phyloP scores from a whole-genome alignment of 2,329 filamentous ascomycete genomes.

The Fusarium brevicatenulatum region DNA sequence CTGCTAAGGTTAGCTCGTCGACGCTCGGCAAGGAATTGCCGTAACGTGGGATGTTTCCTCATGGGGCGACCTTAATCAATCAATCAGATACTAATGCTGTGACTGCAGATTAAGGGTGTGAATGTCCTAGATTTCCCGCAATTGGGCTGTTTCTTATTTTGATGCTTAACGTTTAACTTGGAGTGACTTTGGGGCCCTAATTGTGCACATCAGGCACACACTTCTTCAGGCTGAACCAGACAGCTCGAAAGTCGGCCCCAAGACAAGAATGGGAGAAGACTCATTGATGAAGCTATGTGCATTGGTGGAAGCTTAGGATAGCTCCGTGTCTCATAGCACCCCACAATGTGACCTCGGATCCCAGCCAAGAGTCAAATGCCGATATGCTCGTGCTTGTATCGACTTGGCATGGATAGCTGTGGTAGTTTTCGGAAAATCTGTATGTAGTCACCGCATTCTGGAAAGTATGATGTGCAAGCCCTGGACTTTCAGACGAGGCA shows the following conservation, averaged over 20 bases:
- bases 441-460: background rate
- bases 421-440: background rate
- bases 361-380: conserved; percentile 2
- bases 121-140: conserved; percentile 22
- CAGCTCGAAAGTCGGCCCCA: background rate
- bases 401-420: background rate
- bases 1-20: conserved; percentile 16
- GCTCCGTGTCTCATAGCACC: background rate
- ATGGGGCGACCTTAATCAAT: conserved; percentile 14
- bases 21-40: conserved; percentile 43
- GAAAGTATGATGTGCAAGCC: background rate
- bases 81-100: conserved; percentile 20
- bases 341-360: conserved; percentile 18
- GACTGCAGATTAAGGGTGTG: background rate
- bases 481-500: background rate
- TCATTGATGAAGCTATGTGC: background rate
- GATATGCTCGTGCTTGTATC: conserved; percentile 4
- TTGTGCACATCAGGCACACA: background rate
- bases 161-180: background rate
- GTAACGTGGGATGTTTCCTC: conserved; percentile 30
- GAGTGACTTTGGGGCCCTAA: background rate
- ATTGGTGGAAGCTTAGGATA: background rate
- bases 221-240: background rate
- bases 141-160: conserved; percentile 9
- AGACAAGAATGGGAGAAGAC: background rate